Base-by-base conservation (phyloP, 2,329 filamentous ascomycete genomes). In the Elsinoe australis region DNA sequence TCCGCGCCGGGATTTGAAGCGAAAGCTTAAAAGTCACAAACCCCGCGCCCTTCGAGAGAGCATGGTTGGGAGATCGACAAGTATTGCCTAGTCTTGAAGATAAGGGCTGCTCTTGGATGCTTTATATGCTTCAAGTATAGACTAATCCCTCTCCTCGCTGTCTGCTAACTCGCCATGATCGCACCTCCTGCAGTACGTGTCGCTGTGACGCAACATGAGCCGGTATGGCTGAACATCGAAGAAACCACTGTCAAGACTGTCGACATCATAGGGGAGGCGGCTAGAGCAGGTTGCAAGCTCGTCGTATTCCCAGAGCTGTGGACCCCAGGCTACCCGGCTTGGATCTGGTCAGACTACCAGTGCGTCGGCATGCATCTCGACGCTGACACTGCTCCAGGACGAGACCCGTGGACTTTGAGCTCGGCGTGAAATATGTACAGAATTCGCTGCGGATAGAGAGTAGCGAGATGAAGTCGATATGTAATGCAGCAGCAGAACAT, bases 201-300 rank as follows among this genome's bases (percentile, higher is more conserved):
- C 4, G 74, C 71, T 21, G 73, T 74, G 9, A 70, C 75, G 0
- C 78, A 82, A 56, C 71, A 73, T 4, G 79, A 82, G 59, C 76
- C 78, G 0, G 70, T 66, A 1, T 82, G 78, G 77, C 67, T 82
- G 5, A 74, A 83, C 55, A 68, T 82, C 2, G 63, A 71, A 5
- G 72, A 60, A 0, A 67, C 70, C 1, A 72, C 82, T 1, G 58
- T 68, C 1, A 82, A 82, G 58, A 79, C 78, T 5, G 73, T 75
- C 54, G 57, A 62, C 0, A 66, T 81, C 44, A 80, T 83, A 53
- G 61, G 67, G 29, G 71, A 78, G 54, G 79, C 79, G 1, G 72
- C 72, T 1, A 53, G 61, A 4, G 70, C 74, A 34, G 73, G 72
- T 1, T 75, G 75, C 1, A 68, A 77, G 50, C 62, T 83, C 2